Evolutionary conservation across 495 filamentous ascomycete genomes (phyloP), one percentile per base, ranked within the genome.

Genomic region (Letharia columbiana): DNA sequence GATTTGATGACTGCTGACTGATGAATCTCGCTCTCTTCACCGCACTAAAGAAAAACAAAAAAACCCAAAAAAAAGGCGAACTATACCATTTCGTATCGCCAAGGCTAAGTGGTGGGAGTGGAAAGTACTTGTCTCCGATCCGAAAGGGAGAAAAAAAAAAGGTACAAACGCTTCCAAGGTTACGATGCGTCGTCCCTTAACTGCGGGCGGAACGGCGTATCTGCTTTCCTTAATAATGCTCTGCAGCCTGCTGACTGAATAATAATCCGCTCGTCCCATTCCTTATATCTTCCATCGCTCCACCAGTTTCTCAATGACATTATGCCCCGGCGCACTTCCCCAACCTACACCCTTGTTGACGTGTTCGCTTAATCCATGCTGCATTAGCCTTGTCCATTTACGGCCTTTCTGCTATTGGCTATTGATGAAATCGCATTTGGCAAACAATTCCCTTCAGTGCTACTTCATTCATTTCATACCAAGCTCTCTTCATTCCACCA

Each of bases 361-460:
- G 33, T 57, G 33, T 57, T 57, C 54, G 33, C 54, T 37, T 37
- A 57, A 6, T 37, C 12, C 17, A 37, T 37, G 3, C 33, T 57
- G 54, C 54, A 57, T 57, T 57, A 57, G 54, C 11, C 33, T 57
- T 6, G 33, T 57, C 33, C 54, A 20, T 57, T 57, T 37, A 57
- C 54, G 33, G 54, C 54, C 33, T 37, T 20, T 4, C 31, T 57
- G 17, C 33, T 37, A 57, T 54, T 54, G 50, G 50, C 54, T 57
- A 35, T 33, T 20, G 33, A 57, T 57, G 39, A 15, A 37, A 37
- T 35, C 54, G 33, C 33, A 57, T 57, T 20, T 35, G 20, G 15
- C 15, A 57, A 8, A 20, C 33, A n/a, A 20, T 37, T 18, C 12
- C 33, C 33, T 9, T 37, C 9, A 3, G 5, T 57, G 39, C 33